A percentile compares a stretch with the other conserved stretches of the same genome.
Evolutionary conservation across 257 asterid species (phyloP).

Genomic region (Rubia yunnanensis): DNA sequence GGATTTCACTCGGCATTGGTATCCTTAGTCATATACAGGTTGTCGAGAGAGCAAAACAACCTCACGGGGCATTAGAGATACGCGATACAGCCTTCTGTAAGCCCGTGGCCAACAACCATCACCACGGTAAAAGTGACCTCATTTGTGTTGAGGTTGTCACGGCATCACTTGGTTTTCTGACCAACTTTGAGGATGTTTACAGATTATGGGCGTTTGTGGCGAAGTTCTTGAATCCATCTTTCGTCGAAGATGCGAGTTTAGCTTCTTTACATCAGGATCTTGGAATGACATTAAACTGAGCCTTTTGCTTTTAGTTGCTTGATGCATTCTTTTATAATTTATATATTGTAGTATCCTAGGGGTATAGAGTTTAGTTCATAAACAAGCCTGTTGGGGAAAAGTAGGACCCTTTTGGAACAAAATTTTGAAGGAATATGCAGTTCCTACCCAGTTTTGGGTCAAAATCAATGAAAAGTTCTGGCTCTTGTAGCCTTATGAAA

Average conservation of each 20-base stretch:
- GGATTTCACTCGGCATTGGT: conserved; percentile 30
- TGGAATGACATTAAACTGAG: conserved; percentile 9
- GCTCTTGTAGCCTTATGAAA: not conserved
- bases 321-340: conserved; percentile 10
- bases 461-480: conserved; percentile 2
- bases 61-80: not conserved
- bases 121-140: conserved; percentile 5
- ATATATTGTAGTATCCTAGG: conserved; percentile 10
- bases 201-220: conserved; percentile 33
- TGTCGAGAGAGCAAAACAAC: conserved; percentile 15
- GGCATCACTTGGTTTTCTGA: conserved; percentile 25
- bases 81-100: conserved; percentile 17
- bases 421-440: conserved; percentile 3
- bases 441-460: not conserved
- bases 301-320: not conserved
- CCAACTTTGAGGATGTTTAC: conserved; percentile 33
- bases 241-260: conserved; percentile 14
- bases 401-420: conserved; percentile 4
- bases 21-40: conserved; percentile 27
- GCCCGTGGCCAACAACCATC: conserved; percentile 13
- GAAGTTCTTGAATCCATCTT: conserved; percentile 24
- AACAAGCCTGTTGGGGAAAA: not conserved
- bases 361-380: conserved; percentile 4
- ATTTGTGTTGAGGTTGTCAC: conserved; percentile 28
- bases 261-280: conserved; percentile 17